Evolutionary conservation across 805 yeast genomes (phyloP).

Genomic region (Starmerella bombi): DNA sequence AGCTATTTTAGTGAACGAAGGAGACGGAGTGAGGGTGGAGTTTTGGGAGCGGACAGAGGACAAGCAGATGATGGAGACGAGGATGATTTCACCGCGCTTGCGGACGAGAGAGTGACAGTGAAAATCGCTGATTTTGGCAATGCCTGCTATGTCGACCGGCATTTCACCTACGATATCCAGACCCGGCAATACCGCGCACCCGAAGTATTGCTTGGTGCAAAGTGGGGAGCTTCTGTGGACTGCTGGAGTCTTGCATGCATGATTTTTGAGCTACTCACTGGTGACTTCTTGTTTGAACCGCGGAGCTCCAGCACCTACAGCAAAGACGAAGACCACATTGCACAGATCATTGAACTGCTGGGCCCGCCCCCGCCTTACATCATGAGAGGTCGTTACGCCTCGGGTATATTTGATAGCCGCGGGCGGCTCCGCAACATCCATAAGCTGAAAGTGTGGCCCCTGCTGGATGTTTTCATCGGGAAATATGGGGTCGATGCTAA

Average conservation of each 20-base stretch:
- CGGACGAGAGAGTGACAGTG: constrained; percentile 44
- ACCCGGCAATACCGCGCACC: constrained; percentile 90
- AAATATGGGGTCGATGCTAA: constrained; percentile 61
- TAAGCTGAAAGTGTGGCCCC: constrained; percentile 79
- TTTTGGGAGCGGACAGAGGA: too few species aligned
- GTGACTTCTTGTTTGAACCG: constrained; percentile 91
- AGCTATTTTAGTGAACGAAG: too few species aligned
- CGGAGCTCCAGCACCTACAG: constrained; percentile 42
- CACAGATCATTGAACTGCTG: constrained; percentile 77
- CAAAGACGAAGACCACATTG: constrained; percentile 92
- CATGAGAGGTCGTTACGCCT: constrained; percentile 46
- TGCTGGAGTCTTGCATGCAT: constrained; percentile 94
- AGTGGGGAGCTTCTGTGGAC: constrained; percentile 93
- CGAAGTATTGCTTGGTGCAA: constrained; percentile 63
- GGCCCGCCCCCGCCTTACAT: constrained; percentile 55
- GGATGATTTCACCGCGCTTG: constrained; percentile 17
- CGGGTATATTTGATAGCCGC: constrained; percentile 48
- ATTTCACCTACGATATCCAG: constrained; percentile 79
- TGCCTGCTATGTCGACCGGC: constrained; percentile 70
- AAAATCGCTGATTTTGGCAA: constrained; percentile 92
- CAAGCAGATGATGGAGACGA: too few species aligned
- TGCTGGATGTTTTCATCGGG: constrained; percentile 66
- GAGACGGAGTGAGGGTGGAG: too few species aligned
- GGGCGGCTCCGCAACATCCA: constrained; percentile 67
- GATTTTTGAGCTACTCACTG: constrained; percentile 80